Conservation (phyloP, 306 rosid genomes). For the Spatholobus suberectus region DNA sequence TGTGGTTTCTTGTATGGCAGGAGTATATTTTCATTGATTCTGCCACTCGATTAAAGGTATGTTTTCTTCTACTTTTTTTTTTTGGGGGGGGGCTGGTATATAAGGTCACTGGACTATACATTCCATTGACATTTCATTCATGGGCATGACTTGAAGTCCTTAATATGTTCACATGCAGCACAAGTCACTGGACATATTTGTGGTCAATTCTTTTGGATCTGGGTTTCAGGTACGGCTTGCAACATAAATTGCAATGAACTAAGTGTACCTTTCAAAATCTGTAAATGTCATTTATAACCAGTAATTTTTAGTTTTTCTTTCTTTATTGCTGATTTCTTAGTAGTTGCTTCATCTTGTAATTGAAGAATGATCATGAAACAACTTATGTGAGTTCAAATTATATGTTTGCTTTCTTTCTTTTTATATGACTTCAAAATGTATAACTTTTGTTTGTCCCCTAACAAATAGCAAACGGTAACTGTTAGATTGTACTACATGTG, state of each 20-base stretch:
- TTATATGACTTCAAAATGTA: slow-evolving; percentile 22
- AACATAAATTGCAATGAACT: slow-evolving; percentile 27
- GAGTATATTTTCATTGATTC: slow-evolving; percentile 79
- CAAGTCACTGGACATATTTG: slow-evolving; percentile 91
- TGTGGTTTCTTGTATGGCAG: slow-evolving; percentile 51
- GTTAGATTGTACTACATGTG: neutral
- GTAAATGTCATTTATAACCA: neutral
- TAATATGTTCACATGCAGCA: slow-evolving; percentile 61
- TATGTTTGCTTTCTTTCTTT: slow-evolving; percentile 23
- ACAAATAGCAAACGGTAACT: neutral
- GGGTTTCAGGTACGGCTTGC: slow-evolving; percentile 78
- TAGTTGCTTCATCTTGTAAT: neutral
- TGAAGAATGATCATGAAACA: slow-evolving; percentile 10
- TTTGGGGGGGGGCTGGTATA: neutral
- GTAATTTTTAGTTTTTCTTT: slow-evolving; percentile 11
- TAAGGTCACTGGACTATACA: slow-evolving; percentile 8
- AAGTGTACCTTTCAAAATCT: neutral
- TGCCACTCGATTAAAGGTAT: slow-evolving; percentile 64
- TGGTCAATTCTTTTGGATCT: slow-evolving; percentile 95
- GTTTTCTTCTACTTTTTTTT: slow-evolving; percentile 20
- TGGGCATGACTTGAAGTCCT: slow-evolving; percentile 28
- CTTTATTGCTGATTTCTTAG: neutral
- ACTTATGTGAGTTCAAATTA: neutral
- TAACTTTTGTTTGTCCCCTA: slow-evolving; percentile 24
- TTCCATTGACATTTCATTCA: slow-evolving; percentile 34